Evolutionary conservation across 2,329 filamentous ascomycete species (phyloP), one percentile per base, ranked within the genome.

Genomic region (Talaromyces pinophilus): DNA sequence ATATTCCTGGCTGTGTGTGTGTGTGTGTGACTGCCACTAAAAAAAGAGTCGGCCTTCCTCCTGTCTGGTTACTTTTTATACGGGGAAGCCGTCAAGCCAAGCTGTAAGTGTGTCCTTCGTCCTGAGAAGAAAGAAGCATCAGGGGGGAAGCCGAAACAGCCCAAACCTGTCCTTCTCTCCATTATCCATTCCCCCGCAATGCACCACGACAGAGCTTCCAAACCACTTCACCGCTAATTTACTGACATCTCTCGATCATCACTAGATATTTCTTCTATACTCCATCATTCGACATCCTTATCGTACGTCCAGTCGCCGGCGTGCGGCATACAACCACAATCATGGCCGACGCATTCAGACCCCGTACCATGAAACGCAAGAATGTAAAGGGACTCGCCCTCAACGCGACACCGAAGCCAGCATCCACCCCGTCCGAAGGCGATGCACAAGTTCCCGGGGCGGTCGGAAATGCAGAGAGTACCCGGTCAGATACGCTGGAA

Each of bases 311-410:
- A 61, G 66, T 57, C 46, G 64, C 62, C 65, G 59, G 40, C 44
- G 44, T 60, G 64, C 62, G 61, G 59, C 66, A 54, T 46, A 52
- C 30, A 33, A 46, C 38, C 42, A 73, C 67, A 69, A 66, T 71
- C 70, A 88, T 88, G 84, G 83, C 84, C 70, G 86, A 89, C 75
- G 80, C 82, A 64, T 88, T 89, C 80, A 85, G 88, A 77, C 83
- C 85, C 66, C 84, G 86, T 77, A 96, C 95, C 69, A 91, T 99
- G 89, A 98, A 97, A 89, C 90, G 94, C 85, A 97, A 98, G 87
- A 99, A 99, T 79, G 91, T 96, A 80, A 98, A 98, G 83, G 94
- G 93, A 44, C 89, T 99, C 61, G 93, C 93, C 71, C 85, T 99
- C 76, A 93, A 88, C 74, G 89, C 92, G 60, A 88, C 90, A 57